A percentile compares a stretch with the other conserved stretches of the same genome.
These are phyloP conservation scores for Mycena capillaripes DNA, from an alignment of 768 basidiomycete genomes.

Conservation along the genomic window DNA sequence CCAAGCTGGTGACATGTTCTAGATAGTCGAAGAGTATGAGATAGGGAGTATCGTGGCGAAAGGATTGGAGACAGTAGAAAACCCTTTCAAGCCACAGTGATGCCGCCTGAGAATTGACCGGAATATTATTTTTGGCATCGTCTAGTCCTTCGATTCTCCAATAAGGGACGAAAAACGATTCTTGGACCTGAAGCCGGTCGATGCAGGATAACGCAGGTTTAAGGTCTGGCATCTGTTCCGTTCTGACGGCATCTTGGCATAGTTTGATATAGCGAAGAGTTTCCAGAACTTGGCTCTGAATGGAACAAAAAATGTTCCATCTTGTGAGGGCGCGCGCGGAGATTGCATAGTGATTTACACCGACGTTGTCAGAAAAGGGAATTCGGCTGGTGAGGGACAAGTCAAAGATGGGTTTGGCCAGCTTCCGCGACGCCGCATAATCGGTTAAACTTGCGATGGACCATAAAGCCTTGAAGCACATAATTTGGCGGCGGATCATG, in stretches of 20 bases:
- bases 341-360: background rate
- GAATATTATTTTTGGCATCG: background rate
- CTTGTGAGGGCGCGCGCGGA: background rate
- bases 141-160: background rate
- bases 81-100: background rate
- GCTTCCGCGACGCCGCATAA: background rate
- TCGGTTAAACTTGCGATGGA: constrained; percentile 3
- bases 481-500: constrained; percentile 1
- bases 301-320: background rate
- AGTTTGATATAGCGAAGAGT: background rate
- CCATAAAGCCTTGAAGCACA: constrained; percentile 7
- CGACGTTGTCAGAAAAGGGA: background rate
- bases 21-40: constrained; percentile 2
- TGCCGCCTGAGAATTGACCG: background rate
- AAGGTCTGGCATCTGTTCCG: background rate
- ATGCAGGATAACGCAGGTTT: background rate
- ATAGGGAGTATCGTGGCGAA: background rate
- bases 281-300: background rate
- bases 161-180: constrained; percentile 9
- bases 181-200: background rate
- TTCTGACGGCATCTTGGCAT: background rate
- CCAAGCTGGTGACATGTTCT: background rate
- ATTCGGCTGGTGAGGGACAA: constrained; percentile 1
- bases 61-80: constrained; percentile 6
- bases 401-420: background rate